Percentiles rank a stretch among this genome's conserved stretches.
Evolutionary conservation across 2,329 filamentous ascomycete genomes (phyloP).

Genomic region (Fonsecaea pedrosoi): DNA sequence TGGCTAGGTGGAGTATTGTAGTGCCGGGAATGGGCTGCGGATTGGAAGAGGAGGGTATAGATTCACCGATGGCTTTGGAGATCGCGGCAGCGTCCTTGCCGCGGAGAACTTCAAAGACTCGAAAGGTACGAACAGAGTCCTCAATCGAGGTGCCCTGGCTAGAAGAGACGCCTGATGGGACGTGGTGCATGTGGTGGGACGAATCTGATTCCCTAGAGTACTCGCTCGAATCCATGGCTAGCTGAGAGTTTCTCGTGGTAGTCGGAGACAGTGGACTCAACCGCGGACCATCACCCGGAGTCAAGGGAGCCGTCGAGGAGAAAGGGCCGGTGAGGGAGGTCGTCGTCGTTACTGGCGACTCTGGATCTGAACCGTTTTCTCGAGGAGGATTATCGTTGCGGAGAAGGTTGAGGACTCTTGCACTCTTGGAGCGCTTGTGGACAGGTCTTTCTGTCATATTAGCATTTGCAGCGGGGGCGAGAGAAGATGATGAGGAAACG

Average conservation of each 20-base stretch:
- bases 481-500: constrained; percentile 9
- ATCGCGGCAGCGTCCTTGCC: constrained; percentile 91
- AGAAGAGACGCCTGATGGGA: constrained; percentile 44
- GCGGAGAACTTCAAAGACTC: constrained; percentile 88
- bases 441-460: constrained; percentile 44
- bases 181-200: constrained; percentile 40
- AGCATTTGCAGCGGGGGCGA: constrained; percentile 31
- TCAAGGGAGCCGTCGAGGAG: constrained; percentile 25
- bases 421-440: constrained; percentile 62
- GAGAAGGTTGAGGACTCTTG: constrained; percentile 61
- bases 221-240: constrained; percentile 41
- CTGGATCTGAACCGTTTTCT: constrained; percentile 46
- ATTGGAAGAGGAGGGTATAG: constrained; percentile 55
- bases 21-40: constrained; percentile 66
- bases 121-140: constrained; percentile 92
- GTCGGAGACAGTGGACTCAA: constrained; percentile 35
- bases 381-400: constrained; percentile 59
- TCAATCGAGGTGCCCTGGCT: constrained; percentile 69
- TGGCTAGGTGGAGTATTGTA: constrained; percentile 87
- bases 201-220: constrained; percentile 44
- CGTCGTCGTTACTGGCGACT: constrained; percentile 37
- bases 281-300: constrained; percentile 28
- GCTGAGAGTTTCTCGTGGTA: constrained; percentile 42
- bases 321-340: constrained; percentile 31
- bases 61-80: constrained; percentile 76